Base-by-base conservation (phyloP, 2,329 filamentous ascomycete species). In the Arthroderma sp. region DNA sequence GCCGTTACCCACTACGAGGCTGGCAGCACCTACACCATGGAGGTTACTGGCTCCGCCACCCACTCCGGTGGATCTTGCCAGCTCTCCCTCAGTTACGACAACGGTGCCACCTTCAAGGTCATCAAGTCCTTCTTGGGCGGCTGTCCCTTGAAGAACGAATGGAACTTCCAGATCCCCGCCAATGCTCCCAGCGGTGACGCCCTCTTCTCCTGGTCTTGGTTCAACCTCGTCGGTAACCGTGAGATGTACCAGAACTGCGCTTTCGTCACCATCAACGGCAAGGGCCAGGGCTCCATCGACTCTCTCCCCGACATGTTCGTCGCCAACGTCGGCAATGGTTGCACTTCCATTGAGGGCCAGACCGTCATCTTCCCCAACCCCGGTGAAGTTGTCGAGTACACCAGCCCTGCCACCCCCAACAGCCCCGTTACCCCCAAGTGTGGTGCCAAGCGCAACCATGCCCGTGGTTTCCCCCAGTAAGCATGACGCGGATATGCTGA, bases 211-310 rank as follows among this genome's bases (percentile, higher is more conserved):
- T 89, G 85, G 85, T 79, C 77, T 29, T 85, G 81, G 81, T 81
- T 83, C 66, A 86, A 86, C 69, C 69, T 82, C 36, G 84, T 41
- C 5, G 43, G 43, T n/a, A 45, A 45, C 30, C 36, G 43, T 29
- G 43, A 45, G 43, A 45, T 45, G 84, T 91, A 91, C 73, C 85
- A 86, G 81, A 85, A 86, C 65, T 91, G 85, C 57, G 83, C 84
- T 6, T 70, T 75, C 43, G 74, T 88, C 53, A 77, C 74, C 50
- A 78, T 87, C 31, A 57, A 64, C 2, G 59, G 60, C 5, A 22
- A 22, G 15, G 48, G 44, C 29, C 29, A 32, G 9, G 28, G 8
- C 30, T 33, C 29, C 8, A 38, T 6, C 6, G 32, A 7, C 27
- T 8, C 34, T 10, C 38, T 47, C 27, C 47, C 47, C 9, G 34